Evolutionary conservation across 257 asterid genomes (phyloP).

Genomic region (Rhazya stricta): DNA sequence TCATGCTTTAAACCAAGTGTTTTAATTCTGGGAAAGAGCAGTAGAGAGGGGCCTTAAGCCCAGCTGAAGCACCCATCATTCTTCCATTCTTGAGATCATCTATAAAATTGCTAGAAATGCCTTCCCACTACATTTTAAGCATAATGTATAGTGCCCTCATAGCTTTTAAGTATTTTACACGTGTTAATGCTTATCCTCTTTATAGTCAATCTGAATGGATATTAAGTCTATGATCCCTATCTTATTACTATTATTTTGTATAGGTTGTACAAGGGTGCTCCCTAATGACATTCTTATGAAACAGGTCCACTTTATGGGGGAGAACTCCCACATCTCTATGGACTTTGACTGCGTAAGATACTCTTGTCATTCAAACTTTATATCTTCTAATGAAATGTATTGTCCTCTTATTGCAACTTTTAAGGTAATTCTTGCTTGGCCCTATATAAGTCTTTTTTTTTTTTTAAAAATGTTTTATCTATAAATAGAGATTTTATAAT

Average conservation of each 20-base stretch:
- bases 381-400: neutral
- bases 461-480: neutral
- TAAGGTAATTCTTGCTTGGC: neutral
- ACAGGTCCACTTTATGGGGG: slow-evolving; percentile 47
- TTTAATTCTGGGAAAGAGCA: neutral
- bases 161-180: neutral
- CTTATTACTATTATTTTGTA: neutral
- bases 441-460: neutral
- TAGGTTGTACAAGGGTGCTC: neutral
- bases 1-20: neutral
- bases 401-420: neutral
- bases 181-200: neutral
- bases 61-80: neutral
- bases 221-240: neutral
- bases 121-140: neutral
- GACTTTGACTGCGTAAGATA: slow-evolving; percentile 45
- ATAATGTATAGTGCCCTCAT: neutral
- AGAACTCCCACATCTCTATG: slow-evolving; percentile 47
- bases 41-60: neutral
- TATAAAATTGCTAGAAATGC: neutral
- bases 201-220: neutral
- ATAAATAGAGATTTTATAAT: neutral
- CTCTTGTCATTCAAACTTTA: neutral
- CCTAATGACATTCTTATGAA: slow-evolving; percentile 2
- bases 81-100: neutral